A percentile compares a stretch with the other conserved stretches of the same genome.
Conservation (phyloP, 352 stramenopile species). For the Phytopythium chamaehyphon region DNA sequence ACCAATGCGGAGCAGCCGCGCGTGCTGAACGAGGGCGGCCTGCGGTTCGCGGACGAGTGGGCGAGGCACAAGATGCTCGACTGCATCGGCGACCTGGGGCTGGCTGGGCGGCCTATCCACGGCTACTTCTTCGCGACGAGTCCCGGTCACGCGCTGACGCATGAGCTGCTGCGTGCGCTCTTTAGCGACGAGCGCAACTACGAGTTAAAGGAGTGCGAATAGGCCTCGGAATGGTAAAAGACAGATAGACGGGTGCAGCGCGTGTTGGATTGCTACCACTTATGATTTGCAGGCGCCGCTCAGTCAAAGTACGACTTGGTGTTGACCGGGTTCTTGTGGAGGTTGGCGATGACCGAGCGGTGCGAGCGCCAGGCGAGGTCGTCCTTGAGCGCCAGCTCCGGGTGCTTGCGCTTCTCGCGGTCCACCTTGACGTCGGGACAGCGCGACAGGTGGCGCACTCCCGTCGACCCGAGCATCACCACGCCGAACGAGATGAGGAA, state of each 20-base stretch:
- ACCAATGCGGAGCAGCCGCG: not conserved
- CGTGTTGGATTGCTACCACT: too few species aligned
- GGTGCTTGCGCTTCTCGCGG: conserved; percentile 53
- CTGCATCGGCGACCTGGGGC: conserved; percentile 57
- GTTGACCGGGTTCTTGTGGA: conserved; percentile 45
- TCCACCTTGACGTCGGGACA: conserved; percentile 62
- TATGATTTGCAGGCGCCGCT: not conserved
- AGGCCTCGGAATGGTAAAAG: too few species aligned
- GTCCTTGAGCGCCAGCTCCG: conserved; percentile 39
- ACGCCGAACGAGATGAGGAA: conserved; percentile 29
- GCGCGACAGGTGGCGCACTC: conserved; percentile 43
- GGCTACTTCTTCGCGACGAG: conserved; percentile 67
- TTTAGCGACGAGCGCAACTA: conserved; percentile 46
- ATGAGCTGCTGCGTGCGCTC: conserved; percentile 47
- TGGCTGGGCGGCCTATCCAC: conserved; percentile 51
- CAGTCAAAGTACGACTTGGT: not conserved
- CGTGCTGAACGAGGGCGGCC: conserved; percentile 44
- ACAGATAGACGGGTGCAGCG: too few species aligned
- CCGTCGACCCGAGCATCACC: conserved; percentile 34
- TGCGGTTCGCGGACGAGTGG: conserved; percentile 67
- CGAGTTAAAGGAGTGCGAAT: conserved; percentile 8
- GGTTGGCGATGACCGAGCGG: conserved; percentile 34
- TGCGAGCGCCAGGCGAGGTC: conserved; percentile 46
- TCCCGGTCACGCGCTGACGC: conserved; percentile 60
- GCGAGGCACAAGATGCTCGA: conserved; percentile 70